Base-by-base conservation (phyloP, 805 yeast genomes). In the Kodamaea hsintzibuensis region DNA sequence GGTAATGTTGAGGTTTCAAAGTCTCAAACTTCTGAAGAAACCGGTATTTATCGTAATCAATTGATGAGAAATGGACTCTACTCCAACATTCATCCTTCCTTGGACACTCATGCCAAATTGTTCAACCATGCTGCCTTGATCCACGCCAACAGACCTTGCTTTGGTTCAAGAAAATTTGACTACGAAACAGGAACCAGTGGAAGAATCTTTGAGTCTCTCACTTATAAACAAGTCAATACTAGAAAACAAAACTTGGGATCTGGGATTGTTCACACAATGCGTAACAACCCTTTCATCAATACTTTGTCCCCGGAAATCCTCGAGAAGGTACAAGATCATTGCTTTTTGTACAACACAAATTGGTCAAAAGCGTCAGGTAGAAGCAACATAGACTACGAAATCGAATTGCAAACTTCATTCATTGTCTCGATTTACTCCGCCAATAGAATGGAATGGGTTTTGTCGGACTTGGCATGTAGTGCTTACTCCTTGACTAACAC, bases 201-300 rank as follows among this genome's bases (percentile, higher is more conserved):
- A 14, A 69, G 73, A 18, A 51, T 62, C 35, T 86, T 77, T 69
- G 67, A 75, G 2, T 76, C 71, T 62, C 71, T 77, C 42, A 66
- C 80, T 1, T 85, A 76, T 61, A 60, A 55, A 5, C 66, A 55
- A 50, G 74, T 82, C 22, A 74, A 76, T 14, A 57, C 63, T 27
- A 70, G 82, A 54, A 76, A 82, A 49, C 68, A 70, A 40, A 60
- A 72, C 50, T 71, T 84, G 27, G 91, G 89, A 4, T 66, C 86
- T 10, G 91, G 90, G 78, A 48, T 62, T n/a, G 38, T 62, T 39
- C 52, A 53, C 27, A 25, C 51, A 37, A 81, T 83, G 33, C 57
- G 51, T 30, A 58, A 61, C 42, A 64, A 65, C 42, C 67, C 66
- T 2, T 67, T 55, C 49, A 53, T 55, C n/a, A 48, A 46, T 10